Conservation (phyloP, 1,284 basidiomycete species). For the Naganishia sp. region DNA sequence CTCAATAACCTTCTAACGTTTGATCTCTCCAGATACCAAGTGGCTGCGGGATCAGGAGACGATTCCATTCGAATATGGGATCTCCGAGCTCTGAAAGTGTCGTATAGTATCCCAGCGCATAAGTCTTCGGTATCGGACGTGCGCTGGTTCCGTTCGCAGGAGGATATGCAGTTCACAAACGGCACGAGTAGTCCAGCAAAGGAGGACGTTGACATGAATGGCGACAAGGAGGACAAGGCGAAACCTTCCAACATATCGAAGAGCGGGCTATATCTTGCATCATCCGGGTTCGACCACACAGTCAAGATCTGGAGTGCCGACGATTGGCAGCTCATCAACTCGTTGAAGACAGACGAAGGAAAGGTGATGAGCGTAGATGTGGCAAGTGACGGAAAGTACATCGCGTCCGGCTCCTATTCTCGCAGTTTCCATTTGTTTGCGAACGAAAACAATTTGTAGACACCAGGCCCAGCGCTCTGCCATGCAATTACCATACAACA, state of each 20-base stretch:
- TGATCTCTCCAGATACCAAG: conserved; percentile 71
- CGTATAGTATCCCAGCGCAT: conserved; percentile 98
- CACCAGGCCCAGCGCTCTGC: conserved; percentile 1
- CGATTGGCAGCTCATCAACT: conserved; percentile 90
- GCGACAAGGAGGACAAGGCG: conserved; percentile 30
- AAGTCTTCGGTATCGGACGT: conserved; percentile 91
- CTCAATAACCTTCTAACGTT: neutral
- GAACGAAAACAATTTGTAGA: conserved; percentile 58
- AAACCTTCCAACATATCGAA: conserved; percentile 55
- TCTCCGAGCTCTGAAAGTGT: conserved; percentile 81
- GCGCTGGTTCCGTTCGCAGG: conserved; percentile 73
- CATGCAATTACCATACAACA: conserved; percentile 6
- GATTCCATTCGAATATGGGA: conserved; percentile 99
- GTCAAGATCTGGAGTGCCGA: conserved; percentile 98
- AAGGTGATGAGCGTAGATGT: conserved; percentile 99
- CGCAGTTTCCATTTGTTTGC: conserved; percentile 88
- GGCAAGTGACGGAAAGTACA: conserved; percentile 73
- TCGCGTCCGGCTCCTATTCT: conserved; percentile 88
- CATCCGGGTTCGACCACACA: conserved; percentile 90
- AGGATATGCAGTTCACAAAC: conserved; percentile 13
- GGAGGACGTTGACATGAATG: conserved; percentile 51
- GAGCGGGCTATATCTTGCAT: conserved; percentile 88
- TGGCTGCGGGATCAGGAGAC: conserved; percentile 94
- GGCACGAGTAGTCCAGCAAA: conserved; percentile 37
- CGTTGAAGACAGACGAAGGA: conserved; percentile 87